These are phyloP conservation scores for Exutisphaerella laricina DNA, from an alignment of 2,329 filamentous ascomycete genomes.

Conservation along the genomic window DNA sequence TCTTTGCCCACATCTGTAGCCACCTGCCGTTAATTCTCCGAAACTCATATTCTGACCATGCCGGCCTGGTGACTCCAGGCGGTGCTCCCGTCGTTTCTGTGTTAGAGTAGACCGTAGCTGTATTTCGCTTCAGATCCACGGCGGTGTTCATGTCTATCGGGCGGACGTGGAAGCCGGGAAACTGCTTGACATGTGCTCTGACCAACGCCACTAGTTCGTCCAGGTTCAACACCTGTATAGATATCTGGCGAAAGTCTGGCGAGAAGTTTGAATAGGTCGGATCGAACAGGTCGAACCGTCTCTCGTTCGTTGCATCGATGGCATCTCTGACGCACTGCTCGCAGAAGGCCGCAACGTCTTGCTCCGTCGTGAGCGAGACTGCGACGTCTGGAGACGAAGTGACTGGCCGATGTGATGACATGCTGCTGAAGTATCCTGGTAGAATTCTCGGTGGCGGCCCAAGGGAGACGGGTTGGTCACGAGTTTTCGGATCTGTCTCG, in stretches of 20 bases:
- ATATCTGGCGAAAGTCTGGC: background rate
- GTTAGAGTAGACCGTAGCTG: background rate
- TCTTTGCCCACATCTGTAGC: background rate
- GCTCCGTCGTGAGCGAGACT: background rate
- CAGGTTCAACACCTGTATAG: background rate
- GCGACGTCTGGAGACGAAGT: background rate
- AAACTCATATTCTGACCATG: background rate
- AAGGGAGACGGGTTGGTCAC: too few species aligned
- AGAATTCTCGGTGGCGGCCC: too few species aligned
- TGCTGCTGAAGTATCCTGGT: too few species aligned
- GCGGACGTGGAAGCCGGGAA: background rate
- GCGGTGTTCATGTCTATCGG: background rate
- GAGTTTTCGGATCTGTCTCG: too few species aligned
- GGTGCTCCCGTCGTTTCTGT: conserved; percentile 1
- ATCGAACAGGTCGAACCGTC: background rate
- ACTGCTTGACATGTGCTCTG: background rate
- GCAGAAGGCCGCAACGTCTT: background rate
- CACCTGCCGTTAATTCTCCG: background rate
- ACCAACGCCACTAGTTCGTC: background rate
- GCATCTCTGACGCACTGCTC: background rate
- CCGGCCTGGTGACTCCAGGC: conserved; percentile 1
- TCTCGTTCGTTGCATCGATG: background rate
- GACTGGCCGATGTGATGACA: too few species aligned
- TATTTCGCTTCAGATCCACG: background rate
- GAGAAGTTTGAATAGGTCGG: background rate